Base-by-base conservation (phyloP, 1,139 yeast species). In the Kluyveromyces marxianus region DNA sequence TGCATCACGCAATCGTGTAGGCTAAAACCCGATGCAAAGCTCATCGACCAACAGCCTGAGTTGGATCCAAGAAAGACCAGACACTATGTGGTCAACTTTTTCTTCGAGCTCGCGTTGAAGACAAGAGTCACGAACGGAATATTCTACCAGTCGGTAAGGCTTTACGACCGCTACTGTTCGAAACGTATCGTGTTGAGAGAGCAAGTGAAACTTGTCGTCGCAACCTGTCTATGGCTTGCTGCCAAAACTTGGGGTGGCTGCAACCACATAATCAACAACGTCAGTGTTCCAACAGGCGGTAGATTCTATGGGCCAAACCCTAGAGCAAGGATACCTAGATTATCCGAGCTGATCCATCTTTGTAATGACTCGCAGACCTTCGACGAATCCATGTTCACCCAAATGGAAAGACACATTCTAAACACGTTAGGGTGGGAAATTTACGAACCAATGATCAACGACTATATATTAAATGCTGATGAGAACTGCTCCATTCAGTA, bases 201-300 rank as follows among this genome's bases (percentile, higher is more conserved):
- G 49, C 86, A 80, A 66, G 71, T 79, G 6, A 83, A 79, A 60
- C 68, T 81, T 45, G 81, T 80, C 25, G 74, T 79, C 38, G 77
- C 83, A 38, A 79, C 86, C 25, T 81, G 87, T 59, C 67, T 81
- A 35, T 80, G 86, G 86, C 67, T 81, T 25, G 76, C 83, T 4
- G 75, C 81, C 31, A 81, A 81, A 60, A 68, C 79, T 3, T 76
- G 74, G 62, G 88, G 88, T 40, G 88, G 88, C 32, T 80, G 82
- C 59, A 79, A 79, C 56, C 88, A 81, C 64, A 78, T 79, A 54
- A 75, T 79, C 48, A 79, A 79, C 61, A 70, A 69, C 48, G 62
- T 69, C 10, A 66, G 68, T 25, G 64, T 70, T 31, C 74, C 74
- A 44, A 65, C 72, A 8, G 84, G 85, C 38, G 83, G 83, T 14